phyloP scores from a whole-genome alignment of 768 basidiomycete genomes.

The Mycena chlorophos region DNA sequence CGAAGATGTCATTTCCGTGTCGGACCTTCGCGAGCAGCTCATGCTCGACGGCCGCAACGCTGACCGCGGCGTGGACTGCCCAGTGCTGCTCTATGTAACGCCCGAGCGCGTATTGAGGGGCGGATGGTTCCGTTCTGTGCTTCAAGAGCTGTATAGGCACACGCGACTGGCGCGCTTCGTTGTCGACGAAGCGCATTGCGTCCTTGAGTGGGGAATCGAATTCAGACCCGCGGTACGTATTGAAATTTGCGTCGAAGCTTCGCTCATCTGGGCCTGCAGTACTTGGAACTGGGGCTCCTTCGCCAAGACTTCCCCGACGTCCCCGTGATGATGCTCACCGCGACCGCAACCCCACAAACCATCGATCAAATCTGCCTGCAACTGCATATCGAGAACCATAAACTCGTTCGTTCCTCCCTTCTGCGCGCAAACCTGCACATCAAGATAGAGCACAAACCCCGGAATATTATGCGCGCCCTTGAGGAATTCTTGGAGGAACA shows the following conservation, averaged over 20 bases:
- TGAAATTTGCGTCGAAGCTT: not conserved
- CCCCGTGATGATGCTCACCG: constrained; percentile 77
- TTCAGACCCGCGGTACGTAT: constrained; percentile 3
- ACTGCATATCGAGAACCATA: constrained; percentile 48
- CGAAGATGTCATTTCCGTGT: too few relatives aligned
- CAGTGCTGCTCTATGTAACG: constrained; percentile 6
- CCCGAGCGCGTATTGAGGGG: constrained; percentile 4
- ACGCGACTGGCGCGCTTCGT: constrained; percentile 4
- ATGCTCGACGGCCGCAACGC: not conserved
- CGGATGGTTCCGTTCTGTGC: not conserved
- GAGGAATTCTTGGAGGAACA: not conserved
- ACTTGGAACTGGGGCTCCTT: constrained; percentile 47
- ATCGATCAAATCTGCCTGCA: constrained; percentile 57
- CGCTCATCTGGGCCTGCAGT: constrained; percentile 32
- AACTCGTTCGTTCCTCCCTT: constrained; percentile 59
- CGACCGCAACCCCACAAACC: constrained; percentile 61
- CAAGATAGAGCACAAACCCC: constrained; percentile 48
- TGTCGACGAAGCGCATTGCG: constrained; percentile 14
- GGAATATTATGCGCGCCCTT: constrained; percentile 8
- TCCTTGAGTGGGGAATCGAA: constrained; percentile 1
- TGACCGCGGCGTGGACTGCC: too few relatives aligned
- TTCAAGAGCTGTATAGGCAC: not conserved
- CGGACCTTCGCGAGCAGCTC: not conserved
- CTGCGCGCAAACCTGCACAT: constrained; percentile 73
- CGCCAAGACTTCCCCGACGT: constrained; percentile 58